Evolutionary conservation across 78 protist species (phyloP).

Genomic region (Planoprotostelium fungivorum): DNA sequence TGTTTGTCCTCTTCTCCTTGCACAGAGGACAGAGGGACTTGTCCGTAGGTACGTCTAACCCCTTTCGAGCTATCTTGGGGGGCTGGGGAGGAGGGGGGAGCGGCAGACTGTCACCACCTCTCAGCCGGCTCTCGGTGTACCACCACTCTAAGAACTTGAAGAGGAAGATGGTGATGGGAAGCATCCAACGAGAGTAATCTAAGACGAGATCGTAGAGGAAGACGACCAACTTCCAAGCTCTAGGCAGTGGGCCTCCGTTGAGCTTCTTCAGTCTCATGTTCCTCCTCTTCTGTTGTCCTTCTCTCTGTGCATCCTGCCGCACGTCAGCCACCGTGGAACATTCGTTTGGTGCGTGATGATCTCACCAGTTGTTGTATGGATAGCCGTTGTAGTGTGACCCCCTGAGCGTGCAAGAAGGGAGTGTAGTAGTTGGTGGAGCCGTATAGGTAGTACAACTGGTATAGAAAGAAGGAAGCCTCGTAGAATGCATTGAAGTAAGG

Average conservation of each 20-base stretch:
- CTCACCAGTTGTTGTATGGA: conserved; percentile 49
- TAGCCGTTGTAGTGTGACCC: conserved; percentile 38
- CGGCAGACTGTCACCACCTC: conserved; percentile 30
- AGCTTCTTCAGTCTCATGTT: background rate
- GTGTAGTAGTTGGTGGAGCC: conserved; percentile 46
- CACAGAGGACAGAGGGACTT: conserved; percentile 41
- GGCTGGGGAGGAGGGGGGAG: conserved; percentile 51
- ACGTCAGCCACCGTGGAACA: background rate
- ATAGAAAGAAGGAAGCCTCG: conserved; percentile 39
- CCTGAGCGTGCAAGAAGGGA: conserved; percentile 46
- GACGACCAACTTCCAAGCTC: background rate
- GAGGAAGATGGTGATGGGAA: conserved; percentile 25
- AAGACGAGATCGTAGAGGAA: background rate
- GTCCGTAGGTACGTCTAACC: conserved; percentile 41
- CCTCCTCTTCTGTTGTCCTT: background rate
- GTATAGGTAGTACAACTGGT: conserved; percentile 45
- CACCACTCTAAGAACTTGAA: conserved; percentile 52
- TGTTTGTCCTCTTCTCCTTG: conserved; percentile 25
- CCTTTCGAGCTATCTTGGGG: conserved; percentile 32
- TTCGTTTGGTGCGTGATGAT: background rate
- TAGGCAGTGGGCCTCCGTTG: background rate
- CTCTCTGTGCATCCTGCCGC: conserved; percentile 7
- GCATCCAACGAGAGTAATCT: conserved; percentile 22
- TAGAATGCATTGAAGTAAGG: conserved; percentile 44
- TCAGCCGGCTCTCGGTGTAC: conserved; percentile 46